phyloP scores from a whole-genome alignment of 73 alveolate species.

The Paramecium sexaurelia region DNA sequence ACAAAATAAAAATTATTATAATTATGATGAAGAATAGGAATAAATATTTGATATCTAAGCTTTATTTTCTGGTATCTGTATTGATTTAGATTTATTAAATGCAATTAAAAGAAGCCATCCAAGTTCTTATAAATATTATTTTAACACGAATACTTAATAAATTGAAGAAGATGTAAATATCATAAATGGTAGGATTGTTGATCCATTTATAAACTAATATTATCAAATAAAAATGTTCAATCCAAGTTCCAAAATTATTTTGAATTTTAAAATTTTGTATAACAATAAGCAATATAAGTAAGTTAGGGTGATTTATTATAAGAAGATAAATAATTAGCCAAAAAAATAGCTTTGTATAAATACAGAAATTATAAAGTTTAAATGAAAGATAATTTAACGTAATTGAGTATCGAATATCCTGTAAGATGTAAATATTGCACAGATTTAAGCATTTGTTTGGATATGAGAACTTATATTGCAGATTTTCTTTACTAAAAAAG shows the following conservation, averaged over 20 bases:
- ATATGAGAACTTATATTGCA: conserved; percentile 1
- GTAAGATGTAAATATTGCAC: not conserved
- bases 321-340: not conserved
- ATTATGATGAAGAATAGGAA: not conserved
- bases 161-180: not conserved
- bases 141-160: not conserved
- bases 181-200: not conserved
- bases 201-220: not conserved
- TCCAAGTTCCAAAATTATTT: not conserved
- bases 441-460: not conserved
- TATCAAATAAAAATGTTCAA: not conserved
- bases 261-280: not conserved
- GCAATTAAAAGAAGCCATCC: not conserved
- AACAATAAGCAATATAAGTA: not conserved
- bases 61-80: not conserved
- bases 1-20: no score
- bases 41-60: not conserved
- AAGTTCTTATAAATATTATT: not conserved
- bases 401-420: not conserved
- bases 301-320: not conserved
- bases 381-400: not conserved
- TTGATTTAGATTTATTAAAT: not conserved
- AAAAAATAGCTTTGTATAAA: not conserved
- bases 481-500: not conserved
- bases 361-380: not conserved